Base-by-base conservation (phyloP, 2,329 filamentous ascomycete species). In the Corinectria fuckeliana region DNA sequence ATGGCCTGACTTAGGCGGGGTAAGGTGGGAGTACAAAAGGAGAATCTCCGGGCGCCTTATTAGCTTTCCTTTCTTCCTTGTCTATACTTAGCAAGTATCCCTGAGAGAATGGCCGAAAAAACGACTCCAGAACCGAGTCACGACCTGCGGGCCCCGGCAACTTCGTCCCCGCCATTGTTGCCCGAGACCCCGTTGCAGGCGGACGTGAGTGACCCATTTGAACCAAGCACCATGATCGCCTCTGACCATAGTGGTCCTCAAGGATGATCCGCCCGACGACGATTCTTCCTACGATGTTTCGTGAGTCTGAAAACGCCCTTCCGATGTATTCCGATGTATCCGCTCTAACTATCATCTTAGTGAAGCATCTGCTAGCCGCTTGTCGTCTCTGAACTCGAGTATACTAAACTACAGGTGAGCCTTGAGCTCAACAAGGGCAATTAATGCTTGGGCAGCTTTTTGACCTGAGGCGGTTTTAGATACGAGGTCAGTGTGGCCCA, bases 401-500 rank as follows among this genome's bases (percentile, higher is more conserved):
- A 32, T 56, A 11, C 34, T 50, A 3, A 51, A 60, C 32, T 60
- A 60, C 47, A 55, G 34, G 57, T 60, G 25, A 23, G 51, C 28
- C 10, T 5, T 7, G n/a, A 26, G 10, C 2, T 4, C 3, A 30
- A 21, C 5, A 9, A 28, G 8, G 14, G 6, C 4, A 36, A 4
- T 16, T 1, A 10, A 10, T 9, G 18, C n/a, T 18, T 36, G n/a
- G n/a, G 3, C 32, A 36, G 6, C n/a, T 9, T 36, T 14, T n/a
- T 41, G 11, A 41, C 13, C 18, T 25, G 39, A 23, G 20, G 39
- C 10, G 20, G n/a, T 14, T 36, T 7, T 11, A 36, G 32, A 36
- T 36, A 36, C 32, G 32, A 36, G 32, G 32, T 36, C 10, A 10
- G 32, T 8, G 7, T n/a, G n/a, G n/a, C n/a, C n/a, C n/a, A n/a